These are phyloP conservation scores for Glomus cerebriforme DNA, from an alignment of 192 early-diverging fungal species.

Conservation along the genomic window DNA sequence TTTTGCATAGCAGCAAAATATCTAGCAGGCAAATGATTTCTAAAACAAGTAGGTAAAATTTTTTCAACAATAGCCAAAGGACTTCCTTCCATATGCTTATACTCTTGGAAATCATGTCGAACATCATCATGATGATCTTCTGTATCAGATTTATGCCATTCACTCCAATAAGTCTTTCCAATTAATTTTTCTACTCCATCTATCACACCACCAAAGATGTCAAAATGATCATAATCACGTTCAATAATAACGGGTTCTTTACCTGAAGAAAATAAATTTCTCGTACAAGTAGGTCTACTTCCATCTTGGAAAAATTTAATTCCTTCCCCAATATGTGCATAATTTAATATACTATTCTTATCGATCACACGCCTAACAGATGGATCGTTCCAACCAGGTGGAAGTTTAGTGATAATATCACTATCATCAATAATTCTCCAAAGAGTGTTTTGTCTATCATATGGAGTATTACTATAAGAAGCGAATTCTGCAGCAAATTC, in stretches of 20 bases:
- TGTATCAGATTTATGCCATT: no score
- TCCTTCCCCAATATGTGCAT: constrained; percentile 15
- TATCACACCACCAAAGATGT: not conserved
- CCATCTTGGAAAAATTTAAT: constrained; percentile 19
- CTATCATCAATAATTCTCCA: constrained; percentile 54
- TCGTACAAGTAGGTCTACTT: not conserved
- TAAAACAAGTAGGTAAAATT: not conserved
- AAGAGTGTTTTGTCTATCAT: constrained; percentile 30
- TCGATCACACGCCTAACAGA: constrained; percentile 11
- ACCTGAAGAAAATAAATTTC: not conserved
- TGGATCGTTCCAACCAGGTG: constrained; percentile 41
- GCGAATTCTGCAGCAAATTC: constrained; percentile 49
- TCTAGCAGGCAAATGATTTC: constrained; percentile 12
- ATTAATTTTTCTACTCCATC: no score
- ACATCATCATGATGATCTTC: no score
- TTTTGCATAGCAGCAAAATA: constrained; percentile 6
- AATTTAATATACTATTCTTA: not conserved
- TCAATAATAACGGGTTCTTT: not conserved
- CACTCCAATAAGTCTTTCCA: no score
- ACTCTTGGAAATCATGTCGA: not conserved
- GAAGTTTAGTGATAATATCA: constrained; percentile 49
- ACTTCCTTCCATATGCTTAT: not conserved
- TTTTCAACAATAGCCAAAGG: not conserved
- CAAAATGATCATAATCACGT: not conserved
- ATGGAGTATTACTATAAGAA: constrained; percentile 26